phyloP scores from a whole-genome alignment of 495 filamentous ascomycete genomes.

The Symbiotaphrina buchneri region DNA sequence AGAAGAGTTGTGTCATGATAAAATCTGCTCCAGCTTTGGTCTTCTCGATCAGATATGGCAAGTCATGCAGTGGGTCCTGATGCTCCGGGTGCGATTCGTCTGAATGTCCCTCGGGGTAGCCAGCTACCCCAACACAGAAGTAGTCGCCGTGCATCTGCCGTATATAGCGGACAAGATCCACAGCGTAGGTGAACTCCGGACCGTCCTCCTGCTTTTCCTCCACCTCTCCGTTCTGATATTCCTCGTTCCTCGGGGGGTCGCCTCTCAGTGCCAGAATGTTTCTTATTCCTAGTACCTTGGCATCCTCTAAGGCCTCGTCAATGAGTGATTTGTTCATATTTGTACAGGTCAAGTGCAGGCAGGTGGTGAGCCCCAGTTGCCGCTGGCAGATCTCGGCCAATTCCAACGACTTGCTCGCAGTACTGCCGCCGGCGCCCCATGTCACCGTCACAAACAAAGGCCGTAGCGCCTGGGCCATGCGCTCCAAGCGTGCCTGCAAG shows the following conservation, averaged over 20 bases:
- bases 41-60: conserved; percentile 85
- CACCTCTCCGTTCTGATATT: conserved; percentile 44
- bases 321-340: conserved; percentile 82
- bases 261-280: conserved; percentile 89
- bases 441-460: conserved; percentile 94
- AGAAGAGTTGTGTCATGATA: conserved; percentile 98
- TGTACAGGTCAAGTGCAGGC: conserved; percentile 88
- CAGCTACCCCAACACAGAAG: conserved; percentile 90
- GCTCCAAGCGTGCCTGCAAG: conserved; percentile 75
- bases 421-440: conserved; percentile 92
- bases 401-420: conserved; percentile 72
- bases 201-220: conserved; percentile 25
- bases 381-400: conserved; percentile 89
- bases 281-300: conserved; percentile 76
- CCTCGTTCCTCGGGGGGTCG: conserved; percentile 76
- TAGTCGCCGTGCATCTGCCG: conserved; percentile 68
- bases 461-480: conserved; percentile 76
- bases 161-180: conserved; percentile 84
- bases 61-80: conserved; percentile 58
- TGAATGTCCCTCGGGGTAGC: conserved; percentile 91
- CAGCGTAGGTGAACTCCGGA: conserved; percentile 70
- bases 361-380: conserved; percentile 79
- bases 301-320: conserved; percentile 75
- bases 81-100: conserved; percentile 62
- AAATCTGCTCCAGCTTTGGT: conserved; percentile 84